Conservation (phyloP, 2,329 filamentous ascomycete genomes). For the Aureobasidium sp. region DNA sequence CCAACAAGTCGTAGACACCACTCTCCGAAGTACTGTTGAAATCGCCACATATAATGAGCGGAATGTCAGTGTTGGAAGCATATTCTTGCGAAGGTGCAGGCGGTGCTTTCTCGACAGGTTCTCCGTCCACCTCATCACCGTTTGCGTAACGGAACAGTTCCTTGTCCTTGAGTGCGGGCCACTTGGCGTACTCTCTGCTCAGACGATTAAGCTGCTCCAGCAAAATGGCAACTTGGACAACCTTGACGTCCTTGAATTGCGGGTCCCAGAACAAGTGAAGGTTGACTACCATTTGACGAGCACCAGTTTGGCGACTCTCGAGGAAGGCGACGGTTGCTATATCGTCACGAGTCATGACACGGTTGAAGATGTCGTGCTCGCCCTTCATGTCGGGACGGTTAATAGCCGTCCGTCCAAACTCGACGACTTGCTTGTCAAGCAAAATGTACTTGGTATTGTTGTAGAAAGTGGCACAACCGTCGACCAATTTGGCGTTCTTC, state of each 20-base stretch:
- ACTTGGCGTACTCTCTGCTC: constrained; percentile 75
- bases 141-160: constrained; percentile 39
- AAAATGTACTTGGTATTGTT: constrained; percentile 82
- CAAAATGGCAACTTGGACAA: constrained; percentile 89
- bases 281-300: constrained; percentile 85
- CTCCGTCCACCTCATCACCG: constrained; percentile 42
- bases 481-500: constrained; percentile 79
- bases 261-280: constrained; percentile 95
- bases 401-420: constrained; percentile 86
- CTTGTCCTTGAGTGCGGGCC: constrained; percentile 77
- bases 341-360: constrained; percentile 96
- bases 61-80: constrained; percentile 75
- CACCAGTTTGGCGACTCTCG: constrained; percentile 84
- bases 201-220: constrained; percentile 86
- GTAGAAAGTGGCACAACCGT: constrained; percentile 95
- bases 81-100: constrained; percentile 82
- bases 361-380: constrained; percentile 95
- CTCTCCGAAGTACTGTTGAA: constrained; percentile 88
- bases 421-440: constrained; percentile 87
- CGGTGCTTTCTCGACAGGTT: constrained; percentile 34
- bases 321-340: constrained; percentile 89
- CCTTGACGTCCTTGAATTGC: constrained; percentile 82
- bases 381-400: constrained; percentile 95
- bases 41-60: constrained; percentile 84
- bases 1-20: constrained; percentile 84